These are phyloP conservation scores for Cronartium ribicola DNA, from an alignment of 1,284 basidiomycete species.

Conservation along the genomic window DNA sequence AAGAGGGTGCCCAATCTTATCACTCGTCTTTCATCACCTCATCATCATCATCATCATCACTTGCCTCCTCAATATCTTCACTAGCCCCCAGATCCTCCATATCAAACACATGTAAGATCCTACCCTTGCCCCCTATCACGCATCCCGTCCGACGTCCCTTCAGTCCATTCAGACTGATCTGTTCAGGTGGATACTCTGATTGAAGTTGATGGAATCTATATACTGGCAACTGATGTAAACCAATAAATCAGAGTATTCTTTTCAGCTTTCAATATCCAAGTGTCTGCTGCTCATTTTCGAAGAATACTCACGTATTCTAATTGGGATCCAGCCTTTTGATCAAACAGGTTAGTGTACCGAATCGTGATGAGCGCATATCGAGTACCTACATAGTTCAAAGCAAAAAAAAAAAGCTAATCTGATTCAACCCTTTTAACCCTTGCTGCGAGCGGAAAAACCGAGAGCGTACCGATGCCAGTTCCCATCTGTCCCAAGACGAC, in stretches of 20 bases:
- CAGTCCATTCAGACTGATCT: slow-evolving; percentile 31
- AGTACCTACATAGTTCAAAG: too few species aligned
- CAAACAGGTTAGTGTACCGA: slow-evolving; percentile 10
- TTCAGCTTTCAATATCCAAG: neutral
- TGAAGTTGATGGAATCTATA: slow-evolving; percentile 21
- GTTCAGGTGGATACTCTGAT: slow-evolving; percentile 24
- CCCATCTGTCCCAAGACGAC: slow-evolving; percentile 25
- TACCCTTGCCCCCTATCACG: slow-evolving; percentile 31
- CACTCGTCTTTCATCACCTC: neutral
- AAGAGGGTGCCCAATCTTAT: neutral
- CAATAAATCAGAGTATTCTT: neutral
- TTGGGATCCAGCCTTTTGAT: neutral
- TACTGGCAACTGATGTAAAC: slow-evolving; percentile 16
- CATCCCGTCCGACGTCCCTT: slow-evolving; percentile 25
- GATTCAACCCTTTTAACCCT: neutral
- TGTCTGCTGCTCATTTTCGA: neutral
- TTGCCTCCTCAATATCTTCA: slow-evolving; percentile 2
- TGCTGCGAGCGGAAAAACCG: neutral
- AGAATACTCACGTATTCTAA: slow-evolving; percentile 2
- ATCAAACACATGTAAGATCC: slow-evolving; percentile 38
- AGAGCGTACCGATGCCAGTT: slow-evolving; percentile 6
- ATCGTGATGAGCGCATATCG: slow-evolving; percentile 24
- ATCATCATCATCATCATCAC: neutral
- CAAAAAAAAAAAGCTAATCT: neutral
- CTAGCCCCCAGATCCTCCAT: slow-evolving; percentile 12